These are phyloP conservation scores for Fimicolochytrium jonesii DNA, from an alignment of 192 early-diverging fungal species.

Conservation along the genomic window DNA sequence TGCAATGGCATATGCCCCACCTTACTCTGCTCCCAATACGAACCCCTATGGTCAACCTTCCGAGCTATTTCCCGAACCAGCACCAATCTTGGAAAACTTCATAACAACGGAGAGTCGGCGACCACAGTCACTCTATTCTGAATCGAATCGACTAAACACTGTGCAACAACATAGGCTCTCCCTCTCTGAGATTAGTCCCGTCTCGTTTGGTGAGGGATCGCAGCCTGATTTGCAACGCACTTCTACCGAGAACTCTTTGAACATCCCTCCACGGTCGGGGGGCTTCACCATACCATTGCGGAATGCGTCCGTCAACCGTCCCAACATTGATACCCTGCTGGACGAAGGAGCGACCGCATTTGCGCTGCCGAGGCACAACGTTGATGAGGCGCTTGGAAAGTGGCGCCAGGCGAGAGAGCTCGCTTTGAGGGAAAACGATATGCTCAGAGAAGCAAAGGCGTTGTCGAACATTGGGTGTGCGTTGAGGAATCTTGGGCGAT, in stretches of 20 bases:
- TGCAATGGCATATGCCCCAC: no score
- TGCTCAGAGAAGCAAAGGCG: constrained; percentile 30
- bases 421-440: constrained; percentile 35
- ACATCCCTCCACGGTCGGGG: constrained; percentile 14
- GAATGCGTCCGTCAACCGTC: constrained; percentile 10
- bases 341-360: constrained; percentile 24
- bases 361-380: constrained; percentile 19
- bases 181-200: constrained; percentile 8
- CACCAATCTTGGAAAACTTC: no score
- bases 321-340: constrained; percentile 22
- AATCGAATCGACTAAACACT: no score
- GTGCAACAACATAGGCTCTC: not conserved
- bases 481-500: constrained; percentile 24
- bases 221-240: not conserved
- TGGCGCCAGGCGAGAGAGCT: constrained; percentile 38
- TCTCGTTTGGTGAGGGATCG: not conserved
- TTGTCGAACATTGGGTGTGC: constrained; percentile 37
- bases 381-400: constrained; percentile 31
- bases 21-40: no score
- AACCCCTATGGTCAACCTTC: no score
- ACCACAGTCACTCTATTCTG: no score
- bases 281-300: constrained; percentile 27
- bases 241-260: not conserved
- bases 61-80: no score
- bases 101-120: no score